phyloP scores from a whole-genome alignment of 257 asterid species.

The Capsicum rhomboideum region DNA sequence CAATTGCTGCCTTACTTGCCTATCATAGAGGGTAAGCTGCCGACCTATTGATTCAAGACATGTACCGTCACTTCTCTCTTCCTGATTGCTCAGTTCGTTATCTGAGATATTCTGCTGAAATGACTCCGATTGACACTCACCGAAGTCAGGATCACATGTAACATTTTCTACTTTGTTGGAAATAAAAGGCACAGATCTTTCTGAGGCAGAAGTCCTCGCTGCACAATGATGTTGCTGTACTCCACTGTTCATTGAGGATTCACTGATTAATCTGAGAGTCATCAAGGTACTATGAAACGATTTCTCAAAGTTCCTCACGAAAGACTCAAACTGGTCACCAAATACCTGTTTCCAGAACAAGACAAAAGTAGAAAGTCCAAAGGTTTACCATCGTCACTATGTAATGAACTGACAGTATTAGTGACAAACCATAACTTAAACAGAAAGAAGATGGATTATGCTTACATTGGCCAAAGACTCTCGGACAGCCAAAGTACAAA shows the following conservation, averaged over 20 bases:
- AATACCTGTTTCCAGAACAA: constrained; percentile 31
- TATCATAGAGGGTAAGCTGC: constrained; percentile 46
- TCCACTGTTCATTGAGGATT: constrained; percentile 30
- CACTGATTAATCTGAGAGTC: constrained; percentile 51
- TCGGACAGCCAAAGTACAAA: constrained; percentile 68
- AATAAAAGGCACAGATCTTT: constrained; percentile 5
- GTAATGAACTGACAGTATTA: neutral
- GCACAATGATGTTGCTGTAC: constrained; percentile 15
- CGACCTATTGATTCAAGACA: constrained; percentile 15
- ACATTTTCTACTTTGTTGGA: constrained; percentile 15
- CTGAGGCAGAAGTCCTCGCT: constrained; percentile 24
- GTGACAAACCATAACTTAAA: neutral
- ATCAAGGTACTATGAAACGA: constrained; percentile 37
- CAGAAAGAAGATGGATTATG: neutral
- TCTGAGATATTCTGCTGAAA: constrained; percentile 5
- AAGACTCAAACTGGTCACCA: constrained; percentile 27
- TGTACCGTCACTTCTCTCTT: constrained; percentile 21
- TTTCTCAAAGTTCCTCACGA: constrained; percentile 37
- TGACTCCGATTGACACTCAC: constrained; percentile 19
- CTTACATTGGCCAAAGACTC: constrained; percentile 36
- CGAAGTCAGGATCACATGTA: constrained; percentile 7
- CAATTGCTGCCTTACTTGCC: constrained; percentile 25
- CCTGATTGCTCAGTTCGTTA: constrained; percentile 8
- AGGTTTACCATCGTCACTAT: neutral
- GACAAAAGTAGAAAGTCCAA: neutral